Conservation (phyloP, 2,329 filamentous ascomycete genomes). For the Didymella arachidicola region DNA sequence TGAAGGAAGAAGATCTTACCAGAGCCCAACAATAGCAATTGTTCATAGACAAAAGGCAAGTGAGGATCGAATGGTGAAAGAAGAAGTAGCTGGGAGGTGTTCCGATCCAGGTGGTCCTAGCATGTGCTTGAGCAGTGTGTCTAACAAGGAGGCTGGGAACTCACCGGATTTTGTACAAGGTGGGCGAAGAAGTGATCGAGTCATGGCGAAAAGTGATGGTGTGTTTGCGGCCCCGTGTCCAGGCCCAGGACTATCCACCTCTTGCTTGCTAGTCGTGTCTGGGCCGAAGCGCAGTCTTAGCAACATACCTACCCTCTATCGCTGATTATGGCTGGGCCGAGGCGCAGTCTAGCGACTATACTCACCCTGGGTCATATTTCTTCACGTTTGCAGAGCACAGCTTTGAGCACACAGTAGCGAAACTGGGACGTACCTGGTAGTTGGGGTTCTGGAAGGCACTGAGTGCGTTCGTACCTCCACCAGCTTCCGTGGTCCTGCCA, state of each 20-base stretch:
- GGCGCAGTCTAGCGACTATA: conserved; percentile 9
- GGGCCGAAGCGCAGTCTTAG: conserved; percentile 17
- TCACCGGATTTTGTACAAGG: no score
- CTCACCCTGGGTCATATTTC: conserved; percentile 2
- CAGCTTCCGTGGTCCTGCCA: neutral
- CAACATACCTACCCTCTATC: conserved; percentile 19
- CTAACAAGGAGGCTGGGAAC: no score
- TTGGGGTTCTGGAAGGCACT: neutral
- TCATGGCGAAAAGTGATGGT: no score
- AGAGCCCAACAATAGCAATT: no score
- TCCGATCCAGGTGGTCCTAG: no score
- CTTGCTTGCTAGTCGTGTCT: conserved; percentile 9
- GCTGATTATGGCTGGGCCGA: conserved; percentile 3
- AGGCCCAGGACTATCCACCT: conserved; percentile 1
- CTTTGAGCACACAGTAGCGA: conserved; percentile 21
- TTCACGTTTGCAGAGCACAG: conserved; percentile 22
- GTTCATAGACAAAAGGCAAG: no score
- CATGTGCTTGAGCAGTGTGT: no score
- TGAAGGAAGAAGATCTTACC: no score
- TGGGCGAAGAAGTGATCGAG: no score
- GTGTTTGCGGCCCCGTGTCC: neutral
- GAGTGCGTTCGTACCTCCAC: neutral
- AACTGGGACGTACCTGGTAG: conserved; percentile 13
- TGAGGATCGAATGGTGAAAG: no score
- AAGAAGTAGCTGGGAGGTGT: no score